Evolutionary conservation across 768 basidiomycete species (phyloP), one percentile per base, ranked within the genome.

Genomic region (Agaricus subrufescens): DNA sequence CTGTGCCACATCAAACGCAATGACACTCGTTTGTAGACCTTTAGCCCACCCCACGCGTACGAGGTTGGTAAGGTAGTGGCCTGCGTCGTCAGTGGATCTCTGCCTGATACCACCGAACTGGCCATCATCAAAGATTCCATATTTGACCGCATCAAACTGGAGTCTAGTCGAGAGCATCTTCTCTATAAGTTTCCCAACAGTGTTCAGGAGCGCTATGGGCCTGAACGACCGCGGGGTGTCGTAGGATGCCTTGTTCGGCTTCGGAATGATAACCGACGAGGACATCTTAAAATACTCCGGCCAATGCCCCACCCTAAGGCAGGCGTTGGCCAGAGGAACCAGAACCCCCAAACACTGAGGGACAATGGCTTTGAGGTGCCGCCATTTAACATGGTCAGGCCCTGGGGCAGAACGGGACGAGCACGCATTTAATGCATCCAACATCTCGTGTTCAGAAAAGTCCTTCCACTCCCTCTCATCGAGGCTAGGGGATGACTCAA

Each of bases 261-360:
- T 63, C 8, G 48, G 50, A 38, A 63, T 60, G 38, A 60, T 60
- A n/a, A 63, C 59, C n/a, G 46, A 63, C 0, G 46, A 10, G 3
- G 54, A 60, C 4, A 57, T 52, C 47, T 63, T 63, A 47, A 60
- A 60, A 44, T 47, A 14, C 9, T 5, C 29, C 2, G 46, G 46
- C 46, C 26, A 47, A 11, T 11, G 29, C 6, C 23, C 26, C 2
- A 47, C 3, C 26, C 14, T 14, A 15, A 57, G 11, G 40, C 56
- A 57, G 3, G 12, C 38, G 44, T 57, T 44, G 5, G 38, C 55
- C 15, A 56, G n/a, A 6, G 10, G 3, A 3, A 56, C 3, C 3
- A 56, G 14, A 23, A 23, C 10, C 45, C 27, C 25, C 3, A 23
- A 3, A 23, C 15, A 43, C 15, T 5, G 4, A 43, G 4, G 11